Evolutionary conservation across 163 green algal species (phyloP).

Genomic region (Chlorella variabilis): DNA sequence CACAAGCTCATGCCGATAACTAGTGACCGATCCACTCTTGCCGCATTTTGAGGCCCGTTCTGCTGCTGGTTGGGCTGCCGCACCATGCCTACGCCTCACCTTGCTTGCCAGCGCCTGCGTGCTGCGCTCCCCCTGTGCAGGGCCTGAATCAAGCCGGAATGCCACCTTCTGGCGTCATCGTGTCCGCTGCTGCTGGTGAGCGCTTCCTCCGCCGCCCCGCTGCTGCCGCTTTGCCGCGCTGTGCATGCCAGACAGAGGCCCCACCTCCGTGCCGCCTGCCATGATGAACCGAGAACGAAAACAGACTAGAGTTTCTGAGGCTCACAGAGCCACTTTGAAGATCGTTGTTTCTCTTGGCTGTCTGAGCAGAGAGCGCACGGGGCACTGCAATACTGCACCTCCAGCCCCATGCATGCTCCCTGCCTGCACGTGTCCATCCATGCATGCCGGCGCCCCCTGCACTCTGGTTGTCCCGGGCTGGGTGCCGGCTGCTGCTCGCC

Average conservation of each 20-base stretch:
- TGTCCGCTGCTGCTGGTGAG: too few species aligned
- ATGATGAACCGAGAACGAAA: constrained; percentile 56
- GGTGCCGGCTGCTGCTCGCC: too few species aligned
- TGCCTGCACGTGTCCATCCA: neutral
- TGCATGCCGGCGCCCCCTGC: neutral
- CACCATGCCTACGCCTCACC: neutral
- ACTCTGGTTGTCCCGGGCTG: neutral
- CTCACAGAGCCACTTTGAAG: constrained; percentile 44
- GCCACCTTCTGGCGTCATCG: too few species aligned
- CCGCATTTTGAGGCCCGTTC: too few species aligned
- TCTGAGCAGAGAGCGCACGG: constrained; percentile 52
- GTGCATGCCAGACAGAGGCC: neutral
- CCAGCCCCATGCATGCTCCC: too few species aligned
- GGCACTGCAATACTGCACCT: too few species aligned
- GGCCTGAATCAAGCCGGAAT: neutral
- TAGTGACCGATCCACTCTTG: constrained; percentile 52
- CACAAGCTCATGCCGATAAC: constrained; percentile 56
- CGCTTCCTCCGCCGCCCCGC: neutral
- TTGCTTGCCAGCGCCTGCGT: neutral
- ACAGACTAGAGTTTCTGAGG: constrained; percentile 73
- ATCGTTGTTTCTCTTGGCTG: constrained; percentile 63
- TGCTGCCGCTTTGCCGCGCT: neutral
- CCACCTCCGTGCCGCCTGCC: constrained; percentile 9
- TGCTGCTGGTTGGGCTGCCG: neutral
- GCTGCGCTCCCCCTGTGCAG: neutral